These are phyloP conservation scores for Pueraria montana DNA, from an alignment of 306 rosid species.

Conservation along the genomic window DNA sequence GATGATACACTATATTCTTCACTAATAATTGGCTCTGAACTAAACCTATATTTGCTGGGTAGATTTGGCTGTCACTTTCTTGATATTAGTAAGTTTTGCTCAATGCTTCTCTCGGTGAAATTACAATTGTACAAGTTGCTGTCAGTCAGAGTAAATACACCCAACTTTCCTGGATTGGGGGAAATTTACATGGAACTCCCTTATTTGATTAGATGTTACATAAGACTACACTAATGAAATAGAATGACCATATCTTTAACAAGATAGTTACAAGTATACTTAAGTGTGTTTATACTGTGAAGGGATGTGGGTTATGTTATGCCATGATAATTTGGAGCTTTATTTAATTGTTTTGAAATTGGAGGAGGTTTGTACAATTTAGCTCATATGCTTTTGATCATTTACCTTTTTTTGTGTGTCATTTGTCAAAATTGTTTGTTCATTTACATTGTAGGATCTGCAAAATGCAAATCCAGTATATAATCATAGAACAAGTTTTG, in stretches of 20 bases:
- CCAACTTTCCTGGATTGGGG: conserved; percentile 11
- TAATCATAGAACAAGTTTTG: conserved; percentile 79
- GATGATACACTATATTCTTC: conserved; percentile 18
- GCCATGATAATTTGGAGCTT: conserved; percentile 31
- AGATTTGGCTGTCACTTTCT: background rate
- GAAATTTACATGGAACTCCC: conserved; percentile 4
- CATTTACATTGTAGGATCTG: conserved; percentile 62
- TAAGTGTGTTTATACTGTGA: conserved; percentile 26
- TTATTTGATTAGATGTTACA: conserved; percentile 3
- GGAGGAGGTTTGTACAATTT: conserved; percentile 17
- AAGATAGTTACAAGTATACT: conserved; percentile 4
- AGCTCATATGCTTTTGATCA: conserved; percentile 13
- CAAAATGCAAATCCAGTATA: conserved; percentile 68
- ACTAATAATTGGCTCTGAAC: conserved; percentile 4
- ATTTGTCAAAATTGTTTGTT: conserved; percentile 29
- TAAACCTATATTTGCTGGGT: conserved; percentile 13
- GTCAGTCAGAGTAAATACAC: conserved; percentile 13
- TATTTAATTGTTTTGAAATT: conserved; percentile 31
- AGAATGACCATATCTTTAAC: background rate
- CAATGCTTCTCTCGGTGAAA: conserved; percentile 17
- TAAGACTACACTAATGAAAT: background rate
- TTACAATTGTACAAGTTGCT: conserved; percentile 28
- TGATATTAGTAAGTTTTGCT: background rate
- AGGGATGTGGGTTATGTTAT: conserved; percentile 22
- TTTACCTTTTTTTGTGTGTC: conserved; percentile 8